Evolutionary conservation across 352 stramenopile species (phyloP), one percentile per base, ranked within the genome.

Genomic region (Phytopythium boreale): DNA sequence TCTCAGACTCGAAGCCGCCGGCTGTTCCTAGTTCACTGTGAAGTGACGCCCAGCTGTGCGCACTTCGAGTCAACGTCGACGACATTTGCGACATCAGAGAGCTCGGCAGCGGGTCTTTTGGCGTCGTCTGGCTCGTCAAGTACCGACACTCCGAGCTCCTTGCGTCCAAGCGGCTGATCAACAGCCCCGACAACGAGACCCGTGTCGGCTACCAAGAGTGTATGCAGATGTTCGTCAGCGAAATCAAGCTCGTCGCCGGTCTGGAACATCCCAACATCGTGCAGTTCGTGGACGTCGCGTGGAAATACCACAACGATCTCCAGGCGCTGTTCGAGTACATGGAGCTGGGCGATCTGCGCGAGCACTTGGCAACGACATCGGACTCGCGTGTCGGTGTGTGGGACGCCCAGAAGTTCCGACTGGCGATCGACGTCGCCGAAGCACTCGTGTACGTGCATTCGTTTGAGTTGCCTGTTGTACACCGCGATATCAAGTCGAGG

Each of bases 311-410:
- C 56, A 73, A 62, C 3, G 75, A 91, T 24, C 46, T 92, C 3
- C 78, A 90, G 46, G 77, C 75, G 17, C 59, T 92, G 2, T 88
- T 90, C 43, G 81, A 90, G 70, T 92, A 88, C 69, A 89, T 92
- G 81, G 67, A 68, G n/a, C 76, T 75, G 17, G 81, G 84, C 5
- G 80, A 90, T 58, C 34, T 92, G 43, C 74, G 76, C 12, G 64
- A 74, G 20, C 84, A 85, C 49, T 61, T 90, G 0, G 24, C 19
- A 17, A 29, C 34, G 4, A 58, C 58, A 1, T 19, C 27, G 8
- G 29, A 1, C 6, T 67, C 68, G 39, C 43, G 43, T 3, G 69
- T 67, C 26, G 59, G 75, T n/a, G 63, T 75, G 4, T 72, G 67
- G 67, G 34, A 58, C n/a, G n/a, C 36, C 17, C 50, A 66, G 49